phyloP scores from a whole-genome alignment of 768 basidiomycete species.

The Tulasnella sp. region DNA sequence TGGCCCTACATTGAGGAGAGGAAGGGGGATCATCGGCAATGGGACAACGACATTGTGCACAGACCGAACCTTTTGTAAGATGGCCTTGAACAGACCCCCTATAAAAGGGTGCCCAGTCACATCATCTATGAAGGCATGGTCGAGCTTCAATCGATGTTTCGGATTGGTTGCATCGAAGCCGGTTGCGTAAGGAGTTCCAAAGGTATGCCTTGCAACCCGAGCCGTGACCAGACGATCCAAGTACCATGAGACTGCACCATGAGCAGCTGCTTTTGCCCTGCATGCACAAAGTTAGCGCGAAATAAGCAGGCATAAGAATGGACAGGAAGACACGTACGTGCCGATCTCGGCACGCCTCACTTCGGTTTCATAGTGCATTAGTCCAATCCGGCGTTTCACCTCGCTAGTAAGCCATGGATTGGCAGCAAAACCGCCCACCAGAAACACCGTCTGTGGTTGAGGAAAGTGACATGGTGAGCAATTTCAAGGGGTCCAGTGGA shows the following conservation, averaged over 20 bases:
- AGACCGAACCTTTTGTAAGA: no score
- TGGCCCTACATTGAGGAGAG: no score
- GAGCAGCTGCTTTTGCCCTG: slow-evolving; percentile 75
- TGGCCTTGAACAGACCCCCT: no score
- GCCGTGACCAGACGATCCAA: slow-evolving; percentile 76
- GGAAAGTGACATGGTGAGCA: slow-evolving; percentile 37
- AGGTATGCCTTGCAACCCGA: slow-evolving; percentile 65
- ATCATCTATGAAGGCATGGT: no score
- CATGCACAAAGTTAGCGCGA: slow-evolving; percentile 9
- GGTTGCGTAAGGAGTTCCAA: slow-evolving; percentile 68
- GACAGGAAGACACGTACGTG: slow-evolving; percentile 34
- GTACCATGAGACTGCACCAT: slow-evolving; percentile 74
- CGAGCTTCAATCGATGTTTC: no score
- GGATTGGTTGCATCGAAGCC: background rate
- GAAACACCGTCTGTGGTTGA: slow-evolving; percentile 49
- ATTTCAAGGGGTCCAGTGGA: background rate
- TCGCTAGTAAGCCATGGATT: slow-evolving; percentile 70
- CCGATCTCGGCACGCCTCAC: slow-evolving; percentile 70
- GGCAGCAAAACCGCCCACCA: slow-evolving; percentile 74
- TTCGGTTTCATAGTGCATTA: slow-evolving; percentile 34
- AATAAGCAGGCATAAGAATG: background rate
- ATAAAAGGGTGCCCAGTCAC: no score
- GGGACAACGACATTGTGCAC: no score
- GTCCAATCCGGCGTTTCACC: slow-evolving; percentile 58
- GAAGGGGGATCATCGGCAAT: no score